phyloP scores from a whole-genome alignment of 1,284 basidiomycete genomes.

The Ustilago shanxiensis region DNA sequence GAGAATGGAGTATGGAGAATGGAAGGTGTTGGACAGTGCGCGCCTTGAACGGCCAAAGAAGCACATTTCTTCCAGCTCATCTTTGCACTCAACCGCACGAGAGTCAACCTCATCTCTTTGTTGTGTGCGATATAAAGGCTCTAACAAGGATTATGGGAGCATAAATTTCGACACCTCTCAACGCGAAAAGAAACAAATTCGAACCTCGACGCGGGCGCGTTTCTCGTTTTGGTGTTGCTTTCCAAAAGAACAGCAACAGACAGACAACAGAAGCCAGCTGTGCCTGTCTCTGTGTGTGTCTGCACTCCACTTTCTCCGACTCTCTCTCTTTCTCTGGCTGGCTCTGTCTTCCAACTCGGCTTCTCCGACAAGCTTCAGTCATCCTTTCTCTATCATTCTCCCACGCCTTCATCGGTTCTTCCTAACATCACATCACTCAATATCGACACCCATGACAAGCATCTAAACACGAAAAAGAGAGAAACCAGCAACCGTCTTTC shows the following conservation, averaged over 20 bases:
- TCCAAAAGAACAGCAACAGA: background rate
- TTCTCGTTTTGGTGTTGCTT: conserved; percentile 22
- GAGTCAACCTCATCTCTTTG: background rate
- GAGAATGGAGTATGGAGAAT: background rate
- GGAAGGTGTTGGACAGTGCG: conserved; percentile 38
- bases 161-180: too few relatives aligned
- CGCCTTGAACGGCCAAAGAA: conserved; percentile 2
- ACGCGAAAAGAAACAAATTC: conserved; percentile 37
- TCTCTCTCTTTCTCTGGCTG: too few relatives aligned
- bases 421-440: conserved; percentile 3
- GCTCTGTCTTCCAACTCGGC: too few relatives aligned
- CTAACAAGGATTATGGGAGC: background rate
- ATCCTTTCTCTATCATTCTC: background rate
- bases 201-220: conserved; percentile 33
- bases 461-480: background rate
- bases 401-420: conserved; percentile 5
- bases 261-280: too few relatives aligned
- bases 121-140: background rate
- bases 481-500: background rate
- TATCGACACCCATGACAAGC: background rate
- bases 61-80: conserved; percentile 41
- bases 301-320: too few relatives aligned
- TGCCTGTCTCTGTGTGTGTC: too few relatives aligned
- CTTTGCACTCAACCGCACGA: conserved; percentile 25
- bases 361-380: background rate